Evolutionary conservation across 768 basidiomycete species (phyloP), one percentile per base, ranked within the genome.

Genomic region (Phylloporus sp.): DNA sequence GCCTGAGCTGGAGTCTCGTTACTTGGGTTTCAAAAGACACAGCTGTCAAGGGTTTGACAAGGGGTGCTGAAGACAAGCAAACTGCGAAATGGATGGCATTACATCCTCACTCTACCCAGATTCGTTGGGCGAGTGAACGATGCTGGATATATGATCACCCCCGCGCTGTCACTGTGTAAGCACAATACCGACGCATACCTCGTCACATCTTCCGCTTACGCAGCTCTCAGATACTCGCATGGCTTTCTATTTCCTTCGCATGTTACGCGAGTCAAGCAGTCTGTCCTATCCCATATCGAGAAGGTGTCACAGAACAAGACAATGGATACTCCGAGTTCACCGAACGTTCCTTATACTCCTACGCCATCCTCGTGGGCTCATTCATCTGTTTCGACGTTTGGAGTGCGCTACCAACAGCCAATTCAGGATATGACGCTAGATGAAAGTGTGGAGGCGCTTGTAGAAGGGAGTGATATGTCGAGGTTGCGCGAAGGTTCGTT

Each of bases 131-230:
- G 26, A 84, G 87, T 55, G 94, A 99, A 61, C 80, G 85, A 22
- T 98, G 95, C 67, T 95, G 91, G 90, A 90, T 99, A 54, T 97
- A 99, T 67, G 94, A 99, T 62, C 95, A 97, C 68, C 95, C 95
- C 2, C 84, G 91, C 39, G 82, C 89, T 14, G 86, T 89, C 38
- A 96, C 94, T 17, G 93, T 95, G 82, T 93, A 72, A 60, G 88
- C 74, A 23, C 21, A 42, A 23, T 37, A 28, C 27, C 28, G 43
- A 45, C 32, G 22, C 17, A 23, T 29, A 17, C 28, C 20, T 50
- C 27, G 26, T 29, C 20, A 20, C 38, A 54, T 38, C 45, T 44
- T 34, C 6, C 45, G 38, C 40, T 49, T 18, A 53, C 5, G 9
- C 7, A n/a, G n/a, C 10, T 58, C 45, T 15, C n/a, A 91, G 90